Conservation (phyloP, 1,284 basidiomycete species). For the Volvariella surrecta region DNA sequence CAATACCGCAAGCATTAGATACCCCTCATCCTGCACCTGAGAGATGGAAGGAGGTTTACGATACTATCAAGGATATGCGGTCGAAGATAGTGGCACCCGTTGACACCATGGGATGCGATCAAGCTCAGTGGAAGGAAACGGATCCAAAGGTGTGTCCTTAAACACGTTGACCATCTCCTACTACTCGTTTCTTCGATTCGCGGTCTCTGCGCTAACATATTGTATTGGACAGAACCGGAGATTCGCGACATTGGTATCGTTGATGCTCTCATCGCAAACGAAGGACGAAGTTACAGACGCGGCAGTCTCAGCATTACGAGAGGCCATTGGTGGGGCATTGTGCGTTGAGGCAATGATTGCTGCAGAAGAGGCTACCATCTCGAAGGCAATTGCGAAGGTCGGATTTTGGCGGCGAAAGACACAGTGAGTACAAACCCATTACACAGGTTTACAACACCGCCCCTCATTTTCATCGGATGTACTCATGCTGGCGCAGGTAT, state of each 20-base stretch:
- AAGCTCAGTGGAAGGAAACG: conserved; percentile 50
- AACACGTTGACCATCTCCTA: background rate
- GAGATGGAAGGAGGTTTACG: conserved; percentile 71
- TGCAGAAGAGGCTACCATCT: conserved; percentile 57
- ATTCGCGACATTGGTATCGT: conserved; percentile 81
- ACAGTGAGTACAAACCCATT: conserved; percentile 31
- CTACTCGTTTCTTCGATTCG: background rate
- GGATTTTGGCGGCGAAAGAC: conserved; percentile 93
- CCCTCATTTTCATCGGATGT: background rate
- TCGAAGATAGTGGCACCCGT: conserved; percentile 72
- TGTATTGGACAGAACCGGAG: conserved; percentile 51
- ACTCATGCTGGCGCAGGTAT: conserved; percentile 36
- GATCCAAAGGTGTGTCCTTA: conserved; percentile 54
- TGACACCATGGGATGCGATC: conserved; percentile 86
- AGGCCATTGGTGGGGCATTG: conserved; percentile 68
- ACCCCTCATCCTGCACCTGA: conserved; percentile 69
- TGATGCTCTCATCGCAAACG: conserved; percentile 95
- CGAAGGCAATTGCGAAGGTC: conserved; percentile 78
- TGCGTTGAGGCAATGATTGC: conserved; percentile 65
- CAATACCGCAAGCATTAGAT: conserved; percentile 45
- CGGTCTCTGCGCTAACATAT: too few species aligned
- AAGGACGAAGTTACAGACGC: conserved; percentile 88
- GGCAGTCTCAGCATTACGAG: conserved; percentile 73
- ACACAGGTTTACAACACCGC: background rate
- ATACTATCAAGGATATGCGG: conserved; percentile 74